Evolutionary conservation across 2,329 filamentous ascomycete species (phyloP).

Genomic region (Colletotrichum zoysiae): DNA sequence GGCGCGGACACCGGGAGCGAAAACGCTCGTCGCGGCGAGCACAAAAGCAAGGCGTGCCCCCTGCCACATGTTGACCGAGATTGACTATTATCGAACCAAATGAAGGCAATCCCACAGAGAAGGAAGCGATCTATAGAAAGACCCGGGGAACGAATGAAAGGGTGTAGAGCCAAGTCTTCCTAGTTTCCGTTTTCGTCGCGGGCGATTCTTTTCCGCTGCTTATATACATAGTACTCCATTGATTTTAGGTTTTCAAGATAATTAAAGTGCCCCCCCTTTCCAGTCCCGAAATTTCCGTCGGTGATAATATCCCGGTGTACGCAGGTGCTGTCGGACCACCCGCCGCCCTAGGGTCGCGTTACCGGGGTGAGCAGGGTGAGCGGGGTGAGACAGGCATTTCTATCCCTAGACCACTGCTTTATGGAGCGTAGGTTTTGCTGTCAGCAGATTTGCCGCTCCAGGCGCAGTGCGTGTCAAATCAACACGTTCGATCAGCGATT

Average conservation of each 20-base stretch:
- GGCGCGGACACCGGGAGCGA: conserved; percentile 35
- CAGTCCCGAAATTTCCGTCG: no score
- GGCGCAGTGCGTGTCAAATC: no score
- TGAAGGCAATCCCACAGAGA: conserved; percentile 9
- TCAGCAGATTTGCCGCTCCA: no score
- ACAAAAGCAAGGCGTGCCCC: conserved; percentile 15
- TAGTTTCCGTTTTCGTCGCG: background rate
- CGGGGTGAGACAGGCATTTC: no score
- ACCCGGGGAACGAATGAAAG: conserved; percentile 17
- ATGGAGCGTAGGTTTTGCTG: no score
- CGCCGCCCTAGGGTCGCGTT: no score
- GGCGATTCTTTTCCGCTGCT: background rate
- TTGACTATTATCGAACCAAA: background rate
- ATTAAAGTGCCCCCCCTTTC: background rate
- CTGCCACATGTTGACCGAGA: conserved; percentile 17
- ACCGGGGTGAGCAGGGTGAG: no score
- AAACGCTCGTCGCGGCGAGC: conserved; percentile 16
- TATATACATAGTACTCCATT: background rate
- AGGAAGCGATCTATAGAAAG: conserved; percentile 8
- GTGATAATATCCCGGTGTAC: no score
- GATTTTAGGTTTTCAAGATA: background rate
- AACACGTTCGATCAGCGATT: no score
- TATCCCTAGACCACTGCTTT: no score
- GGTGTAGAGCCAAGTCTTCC: background rate
- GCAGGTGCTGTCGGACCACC: no score